Evolutionary conservation across 164 flowering plant species (phyloP).

Genomic region (Litsea cubeba): DNA sequence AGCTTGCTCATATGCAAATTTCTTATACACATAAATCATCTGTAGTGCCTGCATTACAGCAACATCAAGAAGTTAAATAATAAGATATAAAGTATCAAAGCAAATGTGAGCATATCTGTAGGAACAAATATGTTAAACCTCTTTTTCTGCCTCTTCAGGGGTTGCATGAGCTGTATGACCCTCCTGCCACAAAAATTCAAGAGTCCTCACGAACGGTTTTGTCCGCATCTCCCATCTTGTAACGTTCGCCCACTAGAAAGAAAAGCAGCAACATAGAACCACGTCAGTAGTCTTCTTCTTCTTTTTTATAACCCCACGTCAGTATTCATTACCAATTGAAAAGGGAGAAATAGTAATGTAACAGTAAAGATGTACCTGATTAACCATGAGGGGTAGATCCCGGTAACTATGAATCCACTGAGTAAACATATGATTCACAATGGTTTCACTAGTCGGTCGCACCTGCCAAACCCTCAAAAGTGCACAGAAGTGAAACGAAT

Average conservation of each 20-base stretch:
- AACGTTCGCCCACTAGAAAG: slow-evolving; percentile 90
- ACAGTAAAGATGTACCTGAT: slow-evolving; percentile 53
- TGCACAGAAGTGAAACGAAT: slow-evolving; percentile 34
- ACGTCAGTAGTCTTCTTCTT: background rate
- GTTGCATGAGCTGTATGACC: slow-evolving; percentile 98
- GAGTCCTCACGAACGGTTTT: slow-evolving; percentile 93
- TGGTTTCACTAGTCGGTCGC: slow-evolving; percentile 99
- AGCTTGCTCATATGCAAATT: slow-evolving; percentile 91
- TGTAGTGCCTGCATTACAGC: slow-evolving; percentile 68
- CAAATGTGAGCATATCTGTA: background rate
- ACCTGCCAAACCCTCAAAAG: slow-evolving; percentile 92
- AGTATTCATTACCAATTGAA: background rate
- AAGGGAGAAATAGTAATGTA: background rate
- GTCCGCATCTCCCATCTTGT: slow-evolving; percentile 99
- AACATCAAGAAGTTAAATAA: slow-evolving; percentile 20
- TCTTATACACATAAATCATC: slow-evolving; percentile 87
- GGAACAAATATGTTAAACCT: slow-evolving; percentile 39
- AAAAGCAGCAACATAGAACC: background rate
- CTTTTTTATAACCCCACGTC: no score
- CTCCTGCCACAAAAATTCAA: slow-evolving; percentile 98
- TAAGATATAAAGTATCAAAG: background rate
- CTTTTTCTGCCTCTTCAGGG: slow-evolving; percentile 90
- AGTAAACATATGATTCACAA: slow-evolving; percentile 98
- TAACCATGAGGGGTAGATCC: slow-evolving; percentile 95
- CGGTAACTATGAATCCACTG: slow-evolving; percentile 98